phyloP scores from a whole-genome alignment of 2,329 filamentous ascomycete genomes.

The Didymosphaeria variabile region DNA sequence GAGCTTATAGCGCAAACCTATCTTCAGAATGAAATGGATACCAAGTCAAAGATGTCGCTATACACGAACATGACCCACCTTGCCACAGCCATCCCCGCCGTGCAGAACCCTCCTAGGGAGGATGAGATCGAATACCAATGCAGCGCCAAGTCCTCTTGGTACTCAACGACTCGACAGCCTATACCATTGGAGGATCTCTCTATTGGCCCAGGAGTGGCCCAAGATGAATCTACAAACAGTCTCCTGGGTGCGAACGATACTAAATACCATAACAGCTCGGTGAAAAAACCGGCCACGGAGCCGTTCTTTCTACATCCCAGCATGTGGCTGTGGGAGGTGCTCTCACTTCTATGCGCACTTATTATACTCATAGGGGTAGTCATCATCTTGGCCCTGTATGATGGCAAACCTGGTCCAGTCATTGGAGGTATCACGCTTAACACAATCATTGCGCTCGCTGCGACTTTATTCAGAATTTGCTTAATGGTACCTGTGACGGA shows the following conservation, averaged over 20 bases:
- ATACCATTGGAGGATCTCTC: neutral
- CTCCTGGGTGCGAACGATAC: neutral
- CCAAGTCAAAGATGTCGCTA: neutral
- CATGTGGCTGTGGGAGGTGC: neutral
- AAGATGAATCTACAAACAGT: neutral
- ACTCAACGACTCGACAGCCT: neutral
- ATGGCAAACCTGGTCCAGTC: no score
- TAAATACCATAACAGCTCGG: neutral
- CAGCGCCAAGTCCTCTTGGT: neutral
- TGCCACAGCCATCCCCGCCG: neutral
- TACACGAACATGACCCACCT: neutral
- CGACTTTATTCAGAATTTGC: no score
- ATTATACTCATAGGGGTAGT: no score
- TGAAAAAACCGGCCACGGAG: neutral
- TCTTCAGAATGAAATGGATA: neutral
- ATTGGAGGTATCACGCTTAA: no score
- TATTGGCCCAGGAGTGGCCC: neutral
- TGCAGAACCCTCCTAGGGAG: neutral
- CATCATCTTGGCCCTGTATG: no score
- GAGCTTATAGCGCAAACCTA: neutral
- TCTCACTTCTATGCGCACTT: neutral
- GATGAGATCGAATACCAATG: neutral
- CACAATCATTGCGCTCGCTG: no score
- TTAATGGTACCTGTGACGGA: no score
- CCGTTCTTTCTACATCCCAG: neutral